Evolutionary conservation across 1,139 yeast genomes (phyloP), one percentile per base, ranked within the genome.

Genomic region (Pichia sp.): DNA sequence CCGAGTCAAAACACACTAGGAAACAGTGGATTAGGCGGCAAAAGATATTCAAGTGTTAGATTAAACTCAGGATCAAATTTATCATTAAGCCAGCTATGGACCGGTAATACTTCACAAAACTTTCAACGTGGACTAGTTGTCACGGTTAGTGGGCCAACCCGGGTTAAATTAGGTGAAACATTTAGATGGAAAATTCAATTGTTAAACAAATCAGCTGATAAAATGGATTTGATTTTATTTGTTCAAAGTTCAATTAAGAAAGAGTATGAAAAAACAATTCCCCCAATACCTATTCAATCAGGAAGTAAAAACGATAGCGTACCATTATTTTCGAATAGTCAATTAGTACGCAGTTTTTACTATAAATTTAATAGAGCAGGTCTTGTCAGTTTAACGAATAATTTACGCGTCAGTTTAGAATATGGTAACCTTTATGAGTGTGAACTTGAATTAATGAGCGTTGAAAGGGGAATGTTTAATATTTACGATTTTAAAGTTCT

Each of bases 121-220:
- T 50, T 46, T 13, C 62, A 58, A 30, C 45, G 54, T 22, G 80
- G 89, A 0, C 67, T 87, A 19, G 73, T 74, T 28, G 72, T 87
- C 29, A 78, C 86, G 10, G 83, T 87, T 55, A 72, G 76, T 5
- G 95, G 95, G 0, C 79, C 80, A 16, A 76, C 85, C 18, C 58
- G 76, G 44, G 80, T 84, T 8, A 72, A 74, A 56, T 67, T 84
- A 16, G 95, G 95, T 2, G 77, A 81, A 50, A 72, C 75, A 6
- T 79, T 80, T 58, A 75, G 73, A 51, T 83, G 93, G 87, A 77
- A 75, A 52, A 73, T 87, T 6, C 87, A 83, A 62, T 83, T 87
- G 1, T 76, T 85, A 51, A 87, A 87, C 68, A 75, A 75, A 54
- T 63, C 67, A 5, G 73, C 83, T 31, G 60, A 74, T 55, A 67